phyloP scores from a whole-genome alignment of 1,284 basidiomycete genomes.

The Meira miltonrushii region DNA sequence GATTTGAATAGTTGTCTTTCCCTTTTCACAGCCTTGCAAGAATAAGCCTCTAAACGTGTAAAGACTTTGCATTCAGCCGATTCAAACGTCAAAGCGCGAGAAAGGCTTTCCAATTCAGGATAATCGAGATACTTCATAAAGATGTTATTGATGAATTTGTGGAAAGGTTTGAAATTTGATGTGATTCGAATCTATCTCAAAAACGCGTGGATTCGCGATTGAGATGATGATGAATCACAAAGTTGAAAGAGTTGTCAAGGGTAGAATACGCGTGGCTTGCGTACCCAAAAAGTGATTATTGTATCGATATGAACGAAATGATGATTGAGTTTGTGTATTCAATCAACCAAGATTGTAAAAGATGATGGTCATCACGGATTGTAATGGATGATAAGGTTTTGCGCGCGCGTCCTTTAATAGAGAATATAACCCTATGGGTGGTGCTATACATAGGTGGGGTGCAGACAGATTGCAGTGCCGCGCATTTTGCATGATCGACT shows the following conservation, averaged over 20 bases:
- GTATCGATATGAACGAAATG: not conserved
- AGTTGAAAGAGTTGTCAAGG: not conserved
- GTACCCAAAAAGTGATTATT: slow-evolving; percentile 10
- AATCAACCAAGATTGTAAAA: too few relatives aligned
- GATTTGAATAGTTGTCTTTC: slow-evolving; percentile 94
- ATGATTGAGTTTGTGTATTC: too few relatives aligned
- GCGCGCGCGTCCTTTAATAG: too few relatives aligned
- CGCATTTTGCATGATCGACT: too few relatives aligned
- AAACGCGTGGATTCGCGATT: not conserved
- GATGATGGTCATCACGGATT: too few relatives aligned
- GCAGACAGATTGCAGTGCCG: too few relatives aligned
- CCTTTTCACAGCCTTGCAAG: slow-evolving; percentile 92
- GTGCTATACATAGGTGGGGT: too few relatives aligned
- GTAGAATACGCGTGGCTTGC: slow-evolving; percentile 21
- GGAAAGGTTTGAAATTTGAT: not conserved
- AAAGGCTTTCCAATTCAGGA: slow-evolving; percentile 71
- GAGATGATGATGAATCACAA: slow-evolving; percentile 6
- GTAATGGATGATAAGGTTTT: too few relatives aligned
- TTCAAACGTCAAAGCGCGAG: slow-evolving; percentile 66
- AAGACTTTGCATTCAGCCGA: slow-evolving; percentile 84
- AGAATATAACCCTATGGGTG: too few relatives aligned
- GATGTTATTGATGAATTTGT: not conserved
- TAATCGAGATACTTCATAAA: slow-evolving; percentile 86
- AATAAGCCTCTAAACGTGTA: slow-evolving; percentile 92
- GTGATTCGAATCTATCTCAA: not conserved